Evolutionary conservation across 495 filamentous ascomycete genomes (phyloP).

Genomic region (Talaromyces trachyspermus): DNA sequence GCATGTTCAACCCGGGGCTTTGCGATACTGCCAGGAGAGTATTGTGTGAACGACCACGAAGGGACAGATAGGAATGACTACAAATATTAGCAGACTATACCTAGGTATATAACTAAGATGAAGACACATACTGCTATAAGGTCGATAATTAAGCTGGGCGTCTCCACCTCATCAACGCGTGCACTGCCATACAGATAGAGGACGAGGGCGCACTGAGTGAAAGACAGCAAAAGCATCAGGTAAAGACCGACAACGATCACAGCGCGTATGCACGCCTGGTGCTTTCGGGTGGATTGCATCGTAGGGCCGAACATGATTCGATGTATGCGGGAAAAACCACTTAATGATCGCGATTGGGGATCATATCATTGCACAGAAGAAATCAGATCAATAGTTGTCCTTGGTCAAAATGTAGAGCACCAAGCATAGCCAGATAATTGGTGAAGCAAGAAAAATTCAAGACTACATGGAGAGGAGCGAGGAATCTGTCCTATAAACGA

Average conservation of each 20-base stretch:
- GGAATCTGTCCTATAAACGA: not conserved
- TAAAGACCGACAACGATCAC: conserved; percentile 38
- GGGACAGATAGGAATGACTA: conserved; percentile 36
- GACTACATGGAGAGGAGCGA: conserved; percentile 2
- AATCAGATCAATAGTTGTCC: too few relatives aligned
- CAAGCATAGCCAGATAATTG: too few relatives aligned
- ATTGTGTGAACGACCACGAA: conserved; percentile 35
- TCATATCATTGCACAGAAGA: too few relatives aligned
- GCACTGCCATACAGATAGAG: conserved; percentile 33
- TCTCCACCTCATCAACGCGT: conserved; percentile 36
- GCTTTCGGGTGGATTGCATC: not conserved
- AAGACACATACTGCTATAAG: conserved; percentile 28
- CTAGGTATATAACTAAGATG: not conserved
- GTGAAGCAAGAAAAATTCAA: too few relatives aligned
- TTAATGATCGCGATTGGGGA: not conserved
- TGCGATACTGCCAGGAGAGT: conserved; percentile 40
- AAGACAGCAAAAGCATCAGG: conserved; percentile 30
- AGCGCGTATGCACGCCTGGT: conserved; percentile 26
- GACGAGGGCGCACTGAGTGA: conserved; percentile 31
- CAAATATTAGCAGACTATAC: conserved; percentile 4
- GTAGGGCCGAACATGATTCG: conserved; percentile 4
- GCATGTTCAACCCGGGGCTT: conserved; percentile 28
- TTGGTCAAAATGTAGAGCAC: too few relatives aligned
- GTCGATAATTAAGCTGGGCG: conserved; percentile 31
- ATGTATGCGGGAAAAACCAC: not conserved